phyloP scores from a whole-genome alignment of 441 rosid species.

The Corymbia citriodora region DNA sequence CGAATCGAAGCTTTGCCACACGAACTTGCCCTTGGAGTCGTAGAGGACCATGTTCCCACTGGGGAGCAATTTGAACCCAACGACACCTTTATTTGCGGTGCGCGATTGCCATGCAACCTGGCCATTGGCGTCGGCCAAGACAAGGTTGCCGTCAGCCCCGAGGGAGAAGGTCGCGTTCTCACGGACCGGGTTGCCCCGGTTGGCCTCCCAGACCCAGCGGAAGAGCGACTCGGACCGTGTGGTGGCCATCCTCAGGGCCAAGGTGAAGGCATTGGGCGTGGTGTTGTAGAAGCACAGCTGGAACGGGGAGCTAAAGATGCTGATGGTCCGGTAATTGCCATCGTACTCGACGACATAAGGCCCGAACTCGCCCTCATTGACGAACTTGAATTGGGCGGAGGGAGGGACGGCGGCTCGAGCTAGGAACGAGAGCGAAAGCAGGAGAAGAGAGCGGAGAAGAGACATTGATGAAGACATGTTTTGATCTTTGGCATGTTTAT shows the following conservation, averaged over 20 bases:
- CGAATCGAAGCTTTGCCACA: constrained; percentile 76
- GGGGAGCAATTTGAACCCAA: constrained; percentile 41
- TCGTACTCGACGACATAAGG: constrained; percentile 34
- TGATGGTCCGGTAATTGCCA: constrained; percentile 31
- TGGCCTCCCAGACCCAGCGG: constrained; percentile 17
- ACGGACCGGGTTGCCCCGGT: constrained; percentile 9
- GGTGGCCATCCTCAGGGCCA: constrained; percentile 45
- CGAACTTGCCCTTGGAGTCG: constrained; percentile 35
- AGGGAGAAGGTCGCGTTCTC: constrained; percentile 4
- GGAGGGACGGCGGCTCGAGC: constrained; percentile 38
- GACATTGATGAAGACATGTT: neutral
- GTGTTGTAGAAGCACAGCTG: constrained; percentile 75
- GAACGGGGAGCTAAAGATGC: constrained; percentile 30
- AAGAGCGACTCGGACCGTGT: constrained; percentile 2
- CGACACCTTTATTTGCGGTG: constrained; percentile 58
- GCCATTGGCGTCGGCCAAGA: constrained; percentile 53
- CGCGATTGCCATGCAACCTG: constrained; percentile 60
- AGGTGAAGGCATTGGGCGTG: constrained; percentile 58
- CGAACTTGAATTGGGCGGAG: constrained; percentile 28
- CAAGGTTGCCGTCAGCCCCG: constrained; percentile 34
- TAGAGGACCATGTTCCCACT: constrained; percentile 65
- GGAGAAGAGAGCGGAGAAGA: neutral
- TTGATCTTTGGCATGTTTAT: neutral
- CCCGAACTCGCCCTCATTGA: constrained; percentile 49
- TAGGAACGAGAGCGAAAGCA: constrained; percentile 1